These are phyloP conservation scores for Backusella morwellensis DNA, from an alignment of 192 early-diverging fungal species.

Conservation along the genomic window DNA sequence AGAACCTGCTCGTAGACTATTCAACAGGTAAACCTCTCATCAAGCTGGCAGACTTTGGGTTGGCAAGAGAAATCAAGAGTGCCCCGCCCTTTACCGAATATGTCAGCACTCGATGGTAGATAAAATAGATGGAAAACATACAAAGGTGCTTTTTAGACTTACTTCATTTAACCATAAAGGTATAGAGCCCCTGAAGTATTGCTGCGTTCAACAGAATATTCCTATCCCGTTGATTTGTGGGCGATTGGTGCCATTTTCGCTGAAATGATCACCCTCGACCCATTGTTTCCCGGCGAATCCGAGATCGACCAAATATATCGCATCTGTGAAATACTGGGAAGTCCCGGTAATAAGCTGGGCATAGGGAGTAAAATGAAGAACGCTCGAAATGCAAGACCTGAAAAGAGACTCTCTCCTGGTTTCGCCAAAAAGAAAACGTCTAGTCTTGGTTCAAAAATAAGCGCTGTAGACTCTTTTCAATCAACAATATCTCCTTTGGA, in stretches of 20 bases:
- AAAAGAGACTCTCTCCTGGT: slow-evolving; percentile 30
- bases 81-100: slow-evolving; percentile 93
- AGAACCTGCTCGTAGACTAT: slow-evolving; percentile 58
- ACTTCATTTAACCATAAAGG: slow-evolving; percentile 2
- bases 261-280: slow-evolving; percentile 81
- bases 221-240: slow-evolving; percentile 94
- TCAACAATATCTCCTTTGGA: not conserved
- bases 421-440: slow-evolving; percentile 25
- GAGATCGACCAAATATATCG: slow-evolving; percentile 91
- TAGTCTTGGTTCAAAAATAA: not conserved
- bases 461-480: not conserved
- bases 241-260: slow-evolving; percentile 90
- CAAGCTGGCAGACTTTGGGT: slow-evolving; percentile 69
- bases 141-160: not conserved
- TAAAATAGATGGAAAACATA: not conserved
- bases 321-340: slow-evolving; percentile 81
- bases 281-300: slow-evolving; percentile 89
- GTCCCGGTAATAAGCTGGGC: slow-evolving; percentile 45
- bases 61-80: slow-evolving; percentile 85
- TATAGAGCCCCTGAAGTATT: slow-evolving; percentile 92
- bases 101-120: slow-evolving; percentile 91
- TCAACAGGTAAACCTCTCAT: slow-evolving; percentile 48
- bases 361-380: not conserved
- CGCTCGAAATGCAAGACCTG: not conserved
- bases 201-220: slow-evolving; percentile 81